These are phyloP conservation scores for Aureobasidium sp. DNA, from an alignment of 2,329 filamentous ascomycete genomes.

Conservation along the genomic window DNA sequence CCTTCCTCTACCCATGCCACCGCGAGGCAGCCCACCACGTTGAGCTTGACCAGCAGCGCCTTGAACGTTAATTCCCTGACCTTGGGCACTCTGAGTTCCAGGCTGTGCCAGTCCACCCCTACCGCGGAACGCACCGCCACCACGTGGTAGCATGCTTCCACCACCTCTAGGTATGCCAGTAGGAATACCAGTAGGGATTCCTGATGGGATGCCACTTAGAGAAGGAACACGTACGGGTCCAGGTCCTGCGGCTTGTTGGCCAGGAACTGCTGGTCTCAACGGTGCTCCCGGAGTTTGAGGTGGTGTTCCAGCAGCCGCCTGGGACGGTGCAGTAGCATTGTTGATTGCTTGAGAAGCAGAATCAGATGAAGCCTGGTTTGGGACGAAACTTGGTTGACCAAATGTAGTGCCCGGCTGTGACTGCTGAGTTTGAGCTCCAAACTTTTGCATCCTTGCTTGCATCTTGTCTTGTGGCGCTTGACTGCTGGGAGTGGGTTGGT, in stretches of 20 bases:
- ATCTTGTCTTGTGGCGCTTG: conserved; percentile 18
- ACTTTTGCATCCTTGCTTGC: conserved; percentile 20
- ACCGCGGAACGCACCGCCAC: conserved; percentile 17
- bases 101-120: conserved; percentile 15
- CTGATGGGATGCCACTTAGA: conserved; percentile 12
- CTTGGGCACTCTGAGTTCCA: neutral
- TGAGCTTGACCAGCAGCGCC: conserved; percentile 10
- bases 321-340: neutral
- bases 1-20: conserved; percentile 19
- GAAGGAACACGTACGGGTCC: conserved; percentile 16
- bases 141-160: conserved; percentile 20
- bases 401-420: conserved; percentile 13
- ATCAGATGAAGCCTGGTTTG: conserved; percentile 12
- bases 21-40: conserved; percentile 15
- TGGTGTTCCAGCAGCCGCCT: neutral
- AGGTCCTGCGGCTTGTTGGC: conserved; percentile 16
- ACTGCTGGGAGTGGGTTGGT: neutral
- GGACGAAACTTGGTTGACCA: conserved; percentile 16
- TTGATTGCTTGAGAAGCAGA: conserved; percentile 13
- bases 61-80: conserved; percentile 12
- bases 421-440: conserved; percentile 15
- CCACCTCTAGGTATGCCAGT: conserved; percentile 16
- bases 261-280: conserved; percentile 12
- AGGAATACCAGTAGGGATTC: conserved; percentile 15
- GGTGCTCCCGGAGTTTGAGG: neutral